A percentile compares a stretch with the other conserved stretches of the same genome.
These are phyloP conservation scores for Penicillium sp. DNA, from an alignment of 2,329 filamentous ascomycete species.

Conservation along the genomic window DNA sequence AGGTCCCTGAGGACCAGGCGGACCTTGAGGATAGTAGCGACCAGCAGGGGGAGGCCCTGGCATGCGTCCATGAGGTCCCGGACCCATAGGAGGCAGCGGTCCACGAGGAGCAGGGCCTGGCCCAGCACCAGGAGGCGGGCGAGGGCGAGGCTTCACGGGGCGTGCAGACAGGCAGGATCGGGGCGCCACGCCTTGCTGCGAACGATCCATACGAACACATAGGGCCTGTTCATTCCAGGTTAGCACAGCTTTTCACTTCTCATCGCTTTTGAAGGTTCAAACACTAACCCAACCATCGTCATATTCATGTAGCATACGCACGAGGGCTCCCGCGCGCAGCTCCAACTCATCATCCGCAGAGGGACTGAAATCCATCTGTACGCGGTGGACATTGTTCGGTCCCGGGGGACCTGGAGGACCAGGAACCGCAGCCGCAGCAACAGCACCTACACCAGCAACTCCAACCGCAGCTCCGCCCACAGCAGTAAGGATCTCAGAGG, in stretches of 20 bases:
- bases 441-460: conserved; percentile 6
- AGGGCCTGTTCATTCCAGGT: conserved; percentile 58
- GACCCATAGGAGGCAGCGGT: conserved; percentile 30
- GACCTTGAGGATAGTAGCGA: conserved; percentile 31
- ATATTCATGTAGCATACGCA: conserved; percentile 88
- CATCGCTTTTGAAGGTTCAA: background rate
- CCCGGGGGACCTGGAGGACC: conserved; percentile 36
- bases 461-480: conserved; percentile 5
- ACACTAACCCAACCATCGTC: conserved; percentile 91
- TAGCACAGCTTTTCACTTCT: background rate
- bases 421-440: conserved; percentile 7
- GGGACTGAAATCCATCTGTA: conserved; percentile 89
- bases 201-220: conserved; percentile 83
- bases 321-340: conserved; percentile 72
- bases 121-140: conserved; percentile 29
- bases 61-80: conserved; percentile 30
- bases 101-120: conserved; percentile 30
- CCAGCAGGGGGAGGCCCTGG: conserved; percentile 27
- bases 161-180: conserved; percentile 88
- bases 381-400: conserved; percentile 70
- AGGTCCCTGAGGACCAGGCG: conserved; percentile 8
- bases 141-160: conserved; percentile 76
- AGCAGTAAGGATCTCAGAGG: conserved; percentile 11
- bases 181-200: conserved; percentile 86
- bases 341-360: conserved; percentile 89